Conservation (phyloP, 345 rosid genomes). For the Anastatica hierochuntica region DNA sequence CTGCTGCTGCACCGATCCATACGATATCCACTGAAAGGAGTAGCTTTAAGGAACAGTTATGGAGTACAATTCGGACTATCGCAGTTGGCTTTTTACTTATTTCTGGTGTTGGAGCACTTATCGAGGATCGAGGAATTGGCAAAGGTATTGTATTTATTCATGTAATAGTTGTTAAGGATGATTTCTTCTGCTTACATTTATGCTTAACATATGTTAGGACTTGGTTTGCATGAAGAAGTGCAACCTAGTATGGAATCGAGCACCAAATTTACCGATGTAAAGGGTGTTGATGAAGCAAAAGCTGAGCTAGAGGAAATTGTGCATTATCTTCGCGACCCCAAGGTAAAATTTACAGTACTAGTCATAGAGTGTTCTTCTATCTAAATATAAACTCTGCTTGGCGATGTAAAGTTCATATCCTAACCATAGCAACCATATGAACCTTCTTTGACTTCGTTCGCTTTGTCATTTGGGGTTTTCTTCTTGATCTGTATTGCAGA, state of each 20-base stretch:
- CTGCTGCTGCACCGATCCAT: slow-evolving; percentile 77
- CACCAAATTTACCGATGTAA: slow-evolving; percentile 87
- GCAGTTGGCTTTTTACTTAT: slow-evolving; percentile 70
- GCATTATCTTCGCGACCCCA: slow-evolving; percentile 94
- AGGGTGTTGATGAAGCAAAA: slow-evolving; percentile 98
- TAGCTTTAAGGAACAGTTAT: slow-evolving; percentile 78
- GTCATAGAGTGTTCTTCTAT: background rate
- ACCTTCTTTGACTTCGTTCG: background rate
- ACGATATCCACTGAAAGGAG: slow-evolving; percentile 75
- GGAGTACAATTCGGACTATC: slow-evolving; percentile 77
- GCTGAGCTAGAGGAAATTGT: slow-evolving; percentile 94
- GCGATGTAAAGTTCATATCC: background rate
- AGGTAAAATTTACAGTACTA: slow-evolving; percentile 35
- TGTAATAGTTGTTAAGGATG: background rate
- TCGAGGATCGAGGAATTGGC: slow-evolving; percentile 81
- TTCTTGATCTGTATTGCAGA: slow-evolving; percentile 34
- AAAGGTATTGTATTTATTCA: slow-evolving; percentile 45
- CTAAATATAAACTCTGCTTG: background rate
- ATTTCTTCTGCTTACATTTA: background rate
- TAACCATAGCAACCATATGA: background rate
- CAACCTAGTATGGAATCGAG: slow-evolving; percentile 87
- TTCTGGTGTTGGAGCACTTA: slow-evolving; percentile 88
- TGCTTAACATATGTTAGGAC: slow-evolving; percentile 39
- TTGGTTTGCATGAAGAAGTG: slow-evolving; percentile 89
- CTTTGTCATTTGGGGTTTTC: background rate